Conservation (phyloP, 2,329 filamentous ascomycete genomes). For the Paecilomyces niveus region DNA sequence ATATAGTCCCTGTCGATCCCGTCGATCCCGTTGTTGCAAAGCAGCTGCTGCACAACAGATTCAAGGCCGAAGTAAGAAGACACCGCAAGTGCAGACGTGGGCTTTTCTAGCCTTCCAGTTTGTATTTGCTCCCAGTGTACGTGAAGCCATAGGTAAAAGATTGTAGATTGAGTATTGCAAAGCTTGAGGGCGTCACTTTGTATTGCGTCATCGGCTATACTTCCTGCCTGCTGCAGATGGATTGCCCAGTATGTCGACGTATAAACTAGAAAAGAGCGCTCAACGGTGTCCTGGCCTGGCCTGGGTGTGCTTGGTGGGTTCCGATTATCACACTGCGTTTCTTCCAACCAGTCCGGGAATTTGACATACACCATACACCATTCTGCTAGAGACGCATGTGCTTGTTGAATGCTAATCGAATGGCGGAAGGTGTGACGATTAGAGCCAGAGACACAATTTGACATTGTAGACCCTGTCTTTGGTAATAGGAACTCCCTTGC, state of each 20-base stretch:
- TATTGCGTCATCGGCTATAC: neutral
- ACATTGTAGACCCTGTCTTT: conserved; percentile 13
- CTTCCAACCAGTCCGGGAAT: neutral
- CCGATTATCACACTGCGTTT: neutral
- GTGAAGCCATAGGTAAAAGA: neutral
- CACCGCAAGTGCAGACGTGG: neutral
- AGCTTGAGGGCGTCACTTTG: neutral
- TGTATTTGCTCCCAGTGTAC: neutral
- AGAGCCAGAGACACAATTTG: neutral
- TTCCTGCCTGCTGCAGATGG: neutral
- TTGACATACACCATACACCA: neutral
- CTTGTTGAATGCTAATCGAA: neutral
- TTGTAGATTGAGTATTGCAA: neutral
- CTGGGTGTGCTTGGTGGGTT: neutral
- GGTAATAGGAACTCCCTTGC: conserved; percentile 14
- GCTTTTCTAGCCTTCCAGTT: neutral
- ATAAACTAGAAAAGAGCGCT: neutral
- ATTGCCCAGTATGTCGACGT: neutral
- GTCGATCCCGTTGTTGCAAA: neutral
- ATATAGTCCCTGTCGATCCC: neutral
- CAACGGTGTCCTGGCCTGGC: neutral
- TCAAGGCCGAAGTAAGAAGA: neutral
- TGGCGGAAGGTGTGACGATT: neutral
- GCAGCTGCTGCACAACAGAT: neutral
- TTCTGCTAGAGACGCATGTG: neutral